Evolutionary conservation across 305 asterid species (phyloP).

Genomic region (Solanum hybrid): DNA sequence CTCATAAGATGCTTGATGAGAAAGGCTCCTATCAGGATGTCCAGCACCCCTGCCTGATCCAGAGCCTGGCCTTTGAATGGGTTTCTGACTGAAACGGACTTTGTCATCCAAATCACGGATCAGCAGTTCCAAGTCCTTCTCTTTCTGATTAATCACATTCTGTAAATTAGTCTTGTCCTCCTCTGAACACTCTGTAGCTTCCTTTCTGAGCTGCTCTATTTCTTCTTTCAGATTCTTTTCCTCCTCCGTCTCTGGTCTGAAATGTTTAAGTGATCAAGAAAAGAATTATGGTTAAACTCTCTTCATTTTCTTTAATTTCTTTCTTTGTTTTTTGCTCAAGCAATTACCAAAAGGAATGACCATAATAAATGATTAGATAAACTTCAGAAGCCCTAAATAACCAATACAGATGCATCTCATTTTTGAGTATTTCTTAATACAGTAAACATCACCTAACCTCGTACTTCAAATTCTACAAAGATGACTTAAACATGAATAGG

Average conservation of each 20-base stretch:
- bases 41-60: constrained; percentile 51
- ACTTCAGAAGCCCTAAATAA: not conserved
- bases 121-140: constrained; percentile 57
- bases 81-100: constrained; percentile 68
- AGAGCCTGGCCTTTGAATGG: constrained; percentile 67
- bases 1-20: constrained; percentile 38
- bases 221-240: constrained; percentile 82
- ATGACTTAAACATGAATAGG: not conserved
- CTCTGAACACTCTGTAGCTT: constrained; percentile 34
- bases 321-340: not conserved
- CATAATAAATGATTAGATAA: not conserved
- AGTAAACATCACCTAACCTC: not conserved
- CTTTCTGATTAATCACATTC: constrained; percentile 47
- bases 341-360: not conserved
- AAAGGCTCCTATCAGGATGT: constrained; percentile 44
- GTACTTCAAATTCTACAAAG: not conserved
- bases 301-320: not conserved
- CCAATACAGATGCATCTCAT: not conserved
- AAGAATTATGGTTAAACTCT: not conserved
- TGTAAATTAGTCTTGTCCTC: constrained; percentile 33
- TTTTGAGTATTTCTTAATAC: not conserved
- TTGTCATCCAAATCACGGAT: constrained; percentile 70
- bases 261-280: constrained; percentile 20
- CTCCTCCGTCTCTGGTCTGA: constrained; percentile 80
- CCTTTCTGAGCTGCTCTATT: constrained; percentile 53